A percentile compares a stretch with the other conserved stretches of the same genome.
Evolutionary conservation across 2,329 filamentous ascomycete species (phyloP).

Genomic region (Oidium heveae): DNA sequence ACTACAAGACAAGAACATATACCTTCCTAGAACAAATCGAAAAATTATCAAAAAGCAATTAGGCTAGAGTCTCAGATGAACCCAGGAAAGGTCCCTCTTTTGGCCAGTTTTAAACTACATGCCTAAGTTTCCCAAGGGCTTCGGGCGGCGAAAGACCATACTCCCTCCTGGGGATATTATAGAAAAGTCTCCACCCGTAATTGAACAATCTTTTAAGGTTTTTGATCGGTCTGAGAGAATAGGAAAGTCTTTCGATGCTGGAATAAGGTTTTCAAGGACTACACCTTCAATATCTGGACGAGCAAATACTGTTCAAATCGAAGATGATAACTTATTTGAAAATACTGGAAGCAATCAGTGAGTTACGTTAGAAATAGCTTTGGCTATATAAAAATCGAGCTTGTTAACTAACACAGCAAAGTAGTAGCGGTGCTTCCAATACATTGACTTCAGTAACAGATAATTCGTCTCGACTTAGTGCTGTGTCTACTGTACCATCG

Average conservation of each 20-base stretch:
- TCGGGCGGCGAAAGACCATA: conserved; percentile 14
- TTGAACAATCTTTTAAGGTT: conserved; percentile 13
- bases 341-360: conserved; percentile 14
- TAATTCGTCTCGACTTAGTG: conserved; percentile 15
- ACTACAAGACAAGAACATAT: too few species aligned
- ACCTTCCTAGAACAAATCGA: too few species aligned
- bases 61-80: conserved; percentile 2
- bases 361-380: conserved; percentile 2
- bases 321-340: conserved; percentile 14
- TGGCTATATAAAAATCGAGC: background rate
- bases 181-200: conserved; percentile 4
- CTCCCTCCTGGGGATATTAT: conserved; percentile 6
- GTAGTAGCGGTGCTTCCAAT: conserved; percentile 15
- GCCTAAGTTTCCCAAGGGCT: conserved; percentile 14
- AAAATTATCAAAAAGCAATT: too few species aligned
- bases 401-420: conserved; percentile 7
- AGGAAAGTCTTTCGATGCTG: conserved; percentile 12
- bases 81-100: conserved; percentile 2
- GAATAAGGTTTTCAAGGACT: conserved; percentile 9
- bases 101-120: conserved; percentile 10
- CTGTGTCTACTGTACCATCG: conserved; percentile 14
- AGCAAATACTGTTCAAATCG: conserved; percentile 8
- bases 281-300: conserved; percentile 3
- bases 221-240: conserved; percentile 11
- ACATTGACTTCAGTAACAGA: conserved; percentile 15